Evolutionary conservation across 495 filamentous ascomycete genomes (phyloP).

Genomic region (Hypomontagnella submonticulosa): DNA sequence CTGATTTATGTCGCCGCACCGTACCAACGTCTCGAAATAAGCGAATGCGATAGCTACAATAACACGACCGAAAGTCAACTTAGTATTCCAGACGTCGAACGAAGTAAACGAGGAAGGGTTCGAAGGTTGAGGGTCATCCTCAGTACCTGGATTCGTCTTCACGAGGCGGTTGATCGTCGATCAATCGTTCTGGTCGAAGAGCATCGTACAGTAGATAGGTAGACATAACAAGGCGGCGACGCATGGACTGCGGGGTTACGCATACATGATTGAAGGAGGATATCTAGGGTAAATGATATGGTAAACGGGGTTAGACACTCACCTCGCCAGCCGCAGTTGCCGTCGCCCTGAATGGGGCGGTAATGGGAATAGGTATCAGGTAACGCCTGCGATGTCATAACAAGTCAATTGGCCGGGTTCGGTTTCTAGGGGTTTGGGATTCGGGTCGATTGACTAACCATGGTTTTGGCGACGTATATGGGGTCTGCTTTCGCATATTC

Average conservation of each 20-base stretch:
- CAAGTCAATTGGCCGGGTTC: conserved; percentile 33
- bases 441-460: conserved; percentile 64
- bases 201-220: conserved; percentile 30
- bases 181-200: conserved; percentile 30
- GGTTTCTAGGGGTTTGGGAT: conserved; percentile 1
- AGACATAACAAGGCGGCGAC: conserved; percentile 26
- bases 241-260: conserved; percentile 39
- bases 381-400: conserved; percentile 67
- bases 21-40: conserved; percentile 88
- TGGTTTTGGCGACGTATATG: conserved; percentile 83
- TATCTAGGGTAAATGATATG: conserved; percentile 11
- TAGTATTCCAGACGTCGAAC: conserved; percentile 3
- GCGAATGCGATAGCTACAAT: conserved; percentile 84
- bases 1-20: conserved; percentile 68
- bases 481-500: conserved; percentile 95
- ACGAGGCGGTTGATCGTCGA: conserved; percentile 19
- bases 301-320: conserved; percentile 45
- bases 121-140: conserved; percentile 13
- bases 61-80: conserved; percentile 25
- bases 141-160: conserved; percentile 11
- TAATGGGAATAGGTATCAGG: conserved; percentile 87
- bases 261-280: conserved; percentile 28
- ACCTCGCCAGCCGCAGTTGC: conserved; percentile 99
- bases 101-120: background rate
- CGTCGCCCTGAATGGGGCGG: conserved; percentile 89